Evolutionary conservation across 2,329 filamentous ascomycete species (phyloP), one percentile per base, ranked within the genome.

Genomic region (Teratosphaeriaceae sp.): DNA sequence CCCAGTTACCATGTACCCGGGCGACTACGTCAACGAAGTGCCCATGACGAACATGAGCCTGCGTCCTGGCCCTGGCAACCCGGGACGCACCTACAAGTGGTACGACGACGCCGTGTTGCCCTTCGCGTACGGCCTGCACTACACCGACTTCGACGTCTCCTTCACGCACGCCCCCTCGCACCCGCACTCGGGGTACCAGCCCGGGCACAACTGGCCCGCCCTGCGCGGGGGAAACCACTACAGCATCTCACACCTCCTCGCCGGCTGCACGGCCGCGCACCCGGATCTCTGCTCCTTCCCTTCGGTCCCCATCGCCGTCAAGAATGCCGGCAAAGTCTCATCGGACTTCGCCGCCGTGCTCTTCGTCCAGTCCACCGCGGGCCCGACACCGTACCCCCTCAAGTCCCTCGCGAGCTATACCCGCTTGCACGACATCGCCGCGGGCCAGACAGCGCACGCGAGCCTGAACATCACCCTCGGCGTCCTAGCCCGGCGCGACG

Each of bases 81-180:
- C 75, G 0, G 75, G 76, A 13, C 64, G 76, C 5, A 81, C 78
- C 0, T 80, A 81, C 51, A 72, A 69, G 49, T 81, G 76, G 76
- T 80, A 76, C 56, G 65, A 66, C 3, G 66, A 61, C 63, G n/a
- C 65, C 72, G 0, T 66, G 77, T 2, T 68, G 72, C 38, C 67
- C 0, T 81, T 79, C 43, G 78, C 76, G 1, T 67, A 68, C 45
- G 78, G 77, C 0, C 51, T 79, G 45, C 75, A 80, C 53, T 80
- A 80, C 60, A 80, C 76, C 3, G 74, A 60, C 27, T 80, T 80
- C 56, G 51, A 31, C 47, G 66, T 47, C 19, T 22, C 37, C 20
- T 37, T 44, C 38, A 5, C 21, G 3, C 11, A 13, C 5, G 38
- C 27, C 19, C 5, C 38, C n/a, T 18, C 20, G n/a, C n/a, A 7